These are phyloP conservation scores for Dendrobium nobile DNA, from an alignment of 106 monocot genomes.

Conservation along the genomic window DNA sequence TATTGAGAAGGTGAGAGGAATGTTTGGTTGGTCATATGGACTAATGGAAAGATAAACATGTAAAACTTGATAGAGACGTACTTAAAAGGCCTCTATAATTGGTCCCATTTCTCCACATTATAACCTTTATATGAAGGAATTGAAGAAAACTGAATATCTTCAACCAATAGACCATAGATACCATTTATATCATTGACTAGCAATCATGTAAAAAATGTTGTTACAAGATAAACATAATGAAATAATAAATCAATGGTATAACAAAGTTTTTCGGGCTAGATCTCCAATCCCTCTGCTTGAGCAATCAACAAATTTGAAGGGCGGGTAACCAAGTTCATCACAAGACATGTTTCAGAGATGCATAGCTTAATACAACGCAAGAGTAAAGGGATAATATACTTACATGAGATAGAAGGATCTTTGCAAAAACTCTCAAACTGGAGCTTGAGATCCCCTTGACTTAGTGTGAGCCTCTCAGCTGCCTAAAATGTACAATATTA, in stretches of 20 bases:
- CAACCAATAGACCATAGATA: background rate
- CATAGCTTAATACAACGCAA: background rate
- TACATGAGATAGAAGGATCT: conserved; percentile 70
- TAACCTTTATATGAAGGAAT: background rate
- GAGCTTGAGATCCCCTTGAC: conserved; percentile 55
- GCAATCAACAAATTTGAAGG: background rate
- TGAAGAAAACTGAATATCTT: background rate
- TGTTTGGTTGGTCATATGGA: background rate
- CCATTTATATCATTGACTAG: background rate
- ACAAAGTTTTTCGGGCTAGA: background rate
- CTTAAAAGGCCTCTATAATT: background rate
- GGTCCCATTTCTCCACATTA: background rate
- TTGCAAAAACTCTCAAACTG: conserved; percentile 56
- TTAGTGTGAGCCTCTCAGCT: conserved; percentile 74
- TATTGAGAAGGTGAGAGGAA: background rate
- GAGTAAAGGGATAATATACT: background rate
- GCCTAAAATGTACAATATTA: conserved; percentile 39
- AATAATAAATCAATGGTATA: background rate
- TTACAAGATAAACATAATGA: background rate
- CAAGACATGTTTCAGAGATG: background rate
- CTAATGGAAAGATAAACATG: background rate
- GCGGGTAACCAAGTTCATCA: background rate
- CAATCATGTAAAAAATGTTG: background rate
- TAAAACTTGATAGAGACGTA: background rate
- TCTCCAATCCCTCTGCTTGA: background rate